Percentiles rank a stretch among this genome's conserved stretches.
These are phyloP conservation scores for Styphnolobium japonicum DNA, from an alignment of 306 rosid genomes.

Conservation along the genomic window DNA sequence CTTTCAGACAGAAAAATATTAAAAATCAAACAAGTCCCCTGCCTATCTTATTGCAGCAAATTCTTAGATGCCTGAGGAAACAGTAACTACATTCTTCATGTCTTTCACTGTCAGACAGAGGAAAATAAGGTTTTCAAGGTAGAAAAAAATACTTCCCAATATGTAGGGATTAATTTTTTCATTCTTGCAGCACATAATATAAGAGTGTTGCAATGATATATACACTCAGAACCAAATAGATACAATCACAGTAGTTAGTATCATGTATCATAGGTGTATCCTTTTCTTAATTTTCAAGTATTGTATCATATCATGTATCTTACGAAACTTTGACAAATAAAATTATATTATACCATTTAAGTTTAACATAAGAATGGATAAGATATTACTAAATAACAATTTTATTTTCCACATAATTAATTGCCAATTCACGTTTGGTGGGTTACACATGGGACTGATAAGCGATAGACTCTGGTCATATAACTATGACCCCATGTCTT, in stretches of 20 bases:
- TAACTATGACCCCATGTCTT: not conserved
- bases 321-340: not conserved
- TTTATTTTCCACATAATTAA: not conserved
- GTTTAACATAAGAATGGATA: not conserved
- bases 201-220: not conserved
- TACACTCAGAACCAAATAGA: not conserved
- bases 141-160: not conserved
- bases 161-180: not conserved
- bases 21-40: not conserved
- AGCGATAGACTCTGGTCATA: not conserved
- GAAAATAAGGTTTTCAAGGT: not conserved
- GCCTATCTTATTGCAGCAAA: not conserved
- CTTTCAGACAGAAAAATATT: not conserved
- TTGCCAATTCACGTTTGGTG: not conserved
- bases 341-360: not conserved
- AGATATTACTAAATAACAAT: not conserved
- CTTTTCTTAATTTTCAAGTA: not conserved
- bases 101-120: not conserved
- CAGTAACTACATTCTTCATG: not conserved
- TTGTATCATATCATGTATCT: not conserved
- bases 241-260: not conserved
- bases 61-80: constrained; percentile 4
- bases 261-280: not conserved
- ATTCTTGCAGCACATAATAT: not conserved
- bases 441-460: not conserved